These are phyloP conservation scores for Plectranthus barbatus DNA, from an alignment of 257 asterid genomes.

Conservation along the genomic window DNA sequence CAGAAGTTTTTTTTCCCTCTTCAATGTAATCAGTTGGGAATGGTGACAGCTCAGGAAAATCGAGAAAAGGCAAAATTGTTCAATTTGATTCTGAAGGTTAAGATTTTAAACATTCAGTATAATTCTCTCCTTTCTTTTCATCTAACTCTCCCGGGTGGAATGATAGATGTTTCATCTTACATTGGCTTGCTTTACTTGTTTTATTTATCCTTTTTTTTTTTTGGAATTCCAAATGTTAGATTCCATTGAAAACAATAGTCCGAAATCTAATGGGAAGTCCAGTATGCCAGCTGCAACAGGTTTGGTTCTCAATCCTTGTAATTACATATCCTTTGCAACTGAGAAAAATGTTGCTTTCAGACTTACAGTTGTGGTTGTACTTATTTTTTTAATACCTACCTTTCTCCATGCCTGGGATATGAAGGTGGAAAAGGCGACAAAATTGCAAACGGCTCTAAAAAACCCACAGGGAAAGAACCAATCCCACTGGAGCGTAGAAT, in stretches of 20 bases:
- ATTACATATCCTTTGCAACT: constrained; percentile 7
- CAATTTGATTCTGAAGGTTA: constrained; percentile 60
- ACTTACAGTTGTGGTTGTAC: too few species aligned
- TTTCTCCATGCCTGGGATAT: constrained; percentile 27
- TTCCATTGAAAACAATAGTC: constrained; percentile 21
- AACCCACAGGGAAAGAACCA: constrained; percentile 39
- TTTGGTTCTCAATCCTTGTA: constrained; percentile 10
- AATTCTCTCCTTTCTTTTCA: background rate
- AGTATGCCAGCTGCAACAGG: constrained; percentile 34
- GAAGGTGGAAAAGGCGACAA: constrained; percentile 62
- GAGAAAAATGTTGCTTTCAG: constrained; percentile 1
- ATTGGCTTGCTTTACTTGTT: constrained; percentile 3
- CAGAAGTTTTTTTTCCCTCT: constrained; percentile 4
- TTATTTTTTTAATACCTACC: background rate
- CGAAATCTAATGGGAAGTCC: constrained; percentile 40
- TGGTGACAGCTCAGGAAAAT: constrained; percentile 39
- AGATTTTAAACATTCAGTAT: background rate
- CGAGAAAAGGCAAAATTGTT: constrained; percentile 58
- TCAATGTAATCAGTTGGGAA: constrained; percentile 36
- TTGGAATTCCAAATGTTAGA: too few species aligned
- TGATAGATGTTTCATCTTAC: too few species aligned
- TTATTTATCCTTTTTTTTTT: constrained; percentile 4
- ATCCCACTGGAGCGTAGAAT: constrained; percentile 39
- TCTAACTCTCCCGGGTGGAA: background rate
- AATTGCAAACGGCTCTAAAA: constrained; percentile 38